Base-by-base conservation (phyloP, 805 yeast genomes). In the Candida anglica region DNA sequence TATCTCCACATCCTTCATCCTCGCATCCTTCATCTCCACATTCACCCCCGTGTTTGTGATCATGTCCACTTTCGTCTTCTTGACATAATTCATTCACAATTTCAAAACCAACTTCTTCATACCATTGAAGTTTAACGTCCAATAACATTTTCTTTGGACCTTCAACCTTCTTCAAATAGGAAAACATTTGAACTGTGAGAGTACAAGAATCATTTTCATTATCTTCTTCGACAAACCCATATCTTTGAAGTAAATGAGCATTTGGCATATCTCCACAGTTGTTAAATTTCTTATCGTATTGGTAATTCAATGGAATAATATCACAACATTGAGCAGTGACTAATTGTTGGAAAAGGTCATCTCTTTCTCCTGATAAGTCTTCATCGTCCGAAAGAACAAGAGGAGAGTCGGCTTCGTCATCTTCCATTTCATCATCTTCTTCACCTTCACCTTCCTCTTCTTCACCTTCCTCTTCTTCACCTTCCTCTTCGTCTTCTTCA, bases 201-300 rank as follows among this genome's bases (percentile, higher is more conserved):
- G 77, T 66, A 9, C 83, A 72, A 2, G 69, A 51, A 43, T 83
- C 87, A 46, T 74, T 69, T 21, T 52, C 48, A 34, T 65, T 63
- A 5, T 36, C 38, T 1, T 64, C 60, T 42, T 79, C 76, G 7
- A 80, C 73, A 52, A 89, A 88, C 1, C 96, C 96, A 52, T 88
- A 89, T 37, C 85, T 71, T 10, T 88, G 76, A 10, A 88, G 54
- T 26, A 89, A 59, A 23, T 75, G 70, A 0, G 83, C 66, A 44
- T 85, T 86, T 11, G 80, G 59, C 25, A 81, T 64, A 38, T 64
- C 59, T 0, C 96, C 97, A 47, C 88, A 89, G 0, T 93, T 79
- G 58, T 86, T 88, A 64, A 79, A 85, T 10, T 91, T 49, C 49
- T 91, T 50, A 3, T 46, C 41, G 9, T 64, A 53, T 6, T 77